Evolutionary conservation across 306 rosid species (phyloP), one percentile per base, ranked within the genome.

Genomic region (Cucurbita maxima): DNA sequence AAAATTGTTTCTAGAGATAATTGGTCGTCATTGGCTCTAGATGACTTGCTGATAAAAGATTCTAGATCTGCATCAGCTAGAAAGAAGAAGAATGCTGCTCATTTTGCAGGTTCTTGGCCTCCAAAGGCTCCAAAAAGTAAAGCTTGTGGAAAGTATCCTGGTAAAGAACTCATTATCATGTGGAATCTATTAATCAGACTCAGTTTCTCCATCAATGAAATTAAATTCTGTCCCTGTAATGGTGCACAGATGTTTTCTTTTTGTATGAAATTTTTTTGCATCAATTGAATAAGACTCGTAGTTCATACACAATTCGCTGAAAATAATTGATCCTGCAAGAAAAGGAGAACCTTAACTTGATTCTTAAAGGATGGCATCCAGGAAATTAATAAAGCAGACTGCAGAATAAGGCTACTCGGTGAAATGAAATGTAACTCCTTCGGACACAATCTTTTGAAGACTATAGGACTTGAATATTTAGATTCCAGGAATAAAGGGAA

Each of bases 51-150:
- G 41, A 67, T 87, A 74, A 92, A 87, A 82, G 90, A 92, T 82
- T 69, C 78, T 5, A 84, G 96, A 81, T 78, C 77, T 71, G 10
- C 74, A 38, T 86, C 80, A 71, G 76, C 56, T 67, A 67, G 77
- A 57, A 83, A 79, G 84, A 87, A 86, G 87, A 94, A 87, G 83
- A 87, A 83, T 74, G 87, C 74, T 55, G 30, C 87, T 19, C 79
- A 30, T 22, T 84, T 74, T 73, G 86, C 92, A 74, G 86, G 77
- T 48, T 93, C 96, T 74, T 93, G 98, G 98, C 96, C 96, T 78
- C 72, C 40, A 4, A 86, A 78, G 69, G 86, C 82, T 81, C 90
- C 85, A 41, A 86, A 77, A 85, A 86, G 90, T 79, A 86, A 82
- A 86, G 67, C 76, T 58, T 84, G 90, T 62, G 87, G 85, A 85